These are phyloP conservation scores for Cadophora luteo-olivacea DNA, from an alignment of 2,329 filamentous ascomycete genomes.

Conservation along the genomic window DNA sequence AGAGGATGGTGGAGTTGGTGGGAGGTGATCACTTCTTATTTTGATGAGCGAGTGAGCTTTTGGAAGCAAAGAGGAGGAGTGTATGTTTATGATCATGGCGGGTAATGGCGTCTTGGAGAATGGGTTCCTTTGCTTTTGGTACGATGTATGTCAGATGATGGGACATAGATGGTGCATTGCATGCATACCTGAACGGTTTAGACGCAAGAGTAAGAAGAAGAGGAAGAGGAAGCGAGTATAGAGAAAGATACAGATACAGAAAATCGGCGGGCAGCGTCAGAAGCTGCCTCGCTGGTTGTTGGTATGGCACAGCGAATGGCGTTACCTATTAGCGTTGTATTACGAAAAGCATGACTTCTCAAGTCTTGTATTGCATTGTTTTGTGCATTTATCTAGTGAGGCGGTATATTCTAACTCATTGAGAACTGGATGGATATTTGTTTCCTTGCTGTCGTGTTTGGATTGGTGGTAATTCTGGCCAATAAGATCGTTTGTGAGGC, in stretches of 20 bases:
- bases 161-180: not conserved
- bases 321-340: too few relatives aligned
- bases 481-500: too few relatives aligned
- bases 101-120: not conserved
- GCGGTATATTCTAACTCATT: too few relatives aligned
- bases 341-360: too few relatives aligned
- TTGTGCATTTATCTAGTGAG: too few relatives aligned
- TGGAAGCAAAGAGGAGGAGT: not conserved
- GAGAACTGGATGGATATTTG: too few relatives aligned
- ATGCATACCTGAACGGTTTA: not conserved
- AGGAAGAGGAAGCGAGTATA: not conserved
- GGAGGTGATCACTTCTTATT: not conserved
- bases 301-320: too few relatives aligned
- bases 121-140: not conserved
- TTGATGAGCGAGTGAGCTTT: not conserved
- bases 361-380: too few relatives aligned
- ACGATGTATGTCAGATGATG: too few relatives aligned
- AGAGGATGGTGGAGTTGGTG: constrained; percentile 28
- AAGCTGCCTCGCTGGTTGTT: not conserved
- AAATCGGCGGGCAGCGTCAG: not conserved
- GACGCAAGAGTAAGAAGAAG: not conserved
- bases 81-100: not conserved
- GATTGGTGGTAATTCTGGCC: too few relatives aligned
- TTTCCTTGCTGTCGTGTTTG: too few relatives aligned
- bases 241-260: not conserved